These are phyloP conservation scores for Floccularia luteovirens DNA, from an alignment of 768 basidiomycete species.

Conservation along the genomic window DNA sequence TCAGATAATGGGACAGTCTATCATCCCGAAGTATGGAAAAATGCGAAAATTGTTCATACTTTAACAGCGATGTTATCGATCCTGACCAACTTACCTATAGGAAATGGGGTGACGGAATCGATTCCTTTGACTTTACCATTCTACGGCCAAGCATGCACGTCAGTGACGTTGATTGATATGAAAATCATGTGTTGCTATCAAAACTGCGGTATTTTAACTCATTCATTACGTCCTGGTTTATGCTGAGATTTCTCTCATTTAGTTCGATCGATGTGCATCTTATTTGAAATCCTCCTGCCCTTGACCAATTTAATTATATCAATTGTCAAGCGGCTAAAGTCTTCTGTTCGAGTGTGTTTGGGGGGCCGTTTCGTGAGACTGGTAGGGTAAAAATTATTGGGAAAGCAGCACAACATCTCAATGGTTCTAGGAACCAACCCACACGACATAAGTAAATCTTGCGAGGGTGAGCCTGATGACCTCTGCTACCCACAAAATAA, in stretches of 20 bases:
- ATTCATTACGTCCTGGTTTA: slow-evolving; percentile 23
- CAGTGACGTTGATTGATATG: slow-evolving; percentile 37
- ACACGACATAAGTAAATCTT: slow-evolving; percentile 64
- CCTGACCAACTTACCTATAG: slow-evolving; percentile 12
- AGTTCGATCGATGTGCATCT: slow-evolving; percentile 54
- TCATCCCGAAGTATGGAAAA: slow-evolving; percentile 63
- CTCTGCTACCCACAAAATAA: slow-evolving; percentile 54
- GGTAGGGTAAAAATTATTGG: slow-evolving; percentile 18
- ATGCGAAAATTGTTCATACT: slow-evolving; percentile 37
- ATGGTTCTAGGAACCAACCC: slow-evolving; percentile 37
- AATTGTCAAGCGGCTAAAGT: slow-evolving; percentile 52
- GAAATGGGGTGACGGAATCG: slow-evolving; percentile 58
- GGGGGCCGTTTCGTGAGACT: slow-evolving; percentile 27
- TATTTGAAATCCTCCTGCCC: slow-evolving; percentile 47
- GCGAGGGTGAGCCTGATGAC: slow-evolving; percentile 38
- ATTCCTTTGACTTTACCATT: slow-evolving; percentile 32
- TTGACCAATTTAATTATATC: slow-evolving; percentile 58
- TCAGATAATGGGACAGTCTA: slow-evolving; percentile 40
- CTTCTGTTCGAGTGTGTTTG: slow-evolving; percentile 55
- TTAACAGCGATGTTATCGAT: neutral
- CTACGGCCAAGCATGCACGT: slow-evolving; percentile 48
- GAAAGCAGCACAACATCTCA: neutral
- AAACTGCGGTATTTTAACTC: slow-evolving; percentile 13
- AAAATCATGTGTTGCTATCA: slow-evolving; percentile 28
- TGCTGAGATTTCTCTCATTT: slow-evolving; percentile 30